These are phyloP conservation scores for Mycena belliarum DNA, from an alignment of 768 basidiomycete genomes.

Conservation along the genomic window DNA sequence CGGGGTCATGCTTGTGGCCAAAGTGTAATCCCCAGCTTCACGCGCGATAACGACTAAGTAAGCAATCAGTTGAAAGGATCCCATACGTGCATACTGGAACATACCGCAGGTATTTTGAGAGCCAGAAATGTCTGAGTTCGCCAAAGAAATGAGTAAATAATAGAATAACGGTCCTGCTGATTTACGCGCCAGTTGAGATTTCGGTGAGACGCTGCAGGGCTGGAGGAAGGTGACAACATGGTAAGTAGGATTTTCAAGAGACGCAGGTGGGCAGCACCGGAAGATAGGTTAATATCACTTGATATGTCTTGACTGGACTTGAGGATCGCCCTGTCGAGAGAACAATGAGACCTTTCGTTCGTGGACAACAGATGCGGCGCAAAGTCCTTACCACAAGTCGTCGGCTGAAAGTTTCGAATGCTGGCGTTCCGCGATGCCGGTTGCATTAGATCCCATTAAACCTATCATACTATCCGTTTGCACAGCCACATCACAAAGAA, in stretches of 20 bases:
- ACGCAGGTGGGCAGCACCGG: conserved; percentile 37
- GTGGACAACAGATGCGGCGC: too few species aligned
- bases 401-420: conserved; percentile 59
- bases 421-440: conserved; percentile 48
- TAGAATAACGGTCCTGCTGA: conserved; percentile 7
- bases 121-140: conserved; percentile 56
- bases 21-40: conserved; percentile 70
- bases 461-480: conserved; percentile 52
- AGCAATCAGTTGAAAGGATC: neutral
- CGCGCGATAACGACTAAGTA: conserved; percentile 60
- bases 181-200: conserved; percentile 67
- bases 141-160: conserved; percentile 2
- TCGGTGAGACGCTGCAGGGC: conserved; percentile 71
- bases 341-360: too few species aligned
- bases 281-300: conserved; percentile 68
- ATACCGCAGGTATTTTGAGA: conserved; percentile 64
- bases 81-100: neutral
- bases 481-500: conserved; percentile 61
- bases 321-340: conserved; percentile 66
- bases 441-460: conserved; percentile 22
- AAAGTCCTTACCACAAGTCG: too few species aligned
- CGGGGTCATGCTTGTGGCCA: conserved; percentile 64
- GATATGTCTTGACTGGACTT: conserved; percentile 78
- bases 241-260: too few species aligned
- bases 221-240: conserved; percentile 23